These are phyloP conservation scores for Hanseniaspora lindneri DNA, from an alignment of 805 yeast genomes.

Conservation along the genomic window DNA sequence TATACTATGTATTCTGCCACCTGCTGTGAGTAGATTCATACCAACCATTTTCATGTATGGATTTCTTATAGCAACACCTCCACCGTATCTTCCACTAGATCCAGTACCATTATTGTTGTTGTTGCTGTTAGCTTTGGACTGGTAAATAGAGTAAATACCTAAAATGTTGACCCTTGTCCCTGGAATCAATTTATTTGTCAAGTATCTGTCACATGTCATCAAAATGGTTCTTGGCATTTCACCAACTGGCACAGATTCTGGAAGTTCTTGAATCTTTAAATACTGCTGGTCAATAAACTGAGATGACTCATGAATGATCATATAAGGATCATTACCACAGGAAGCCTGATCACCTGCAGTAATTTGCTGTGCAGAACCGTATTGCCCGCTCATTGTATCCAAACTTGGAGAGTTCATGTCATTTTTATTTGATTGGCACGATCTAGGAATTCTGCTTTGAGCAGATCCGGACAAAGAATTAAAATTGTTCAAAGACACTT, in stretches of 20 bases:
- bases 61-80: constrained; percentile 70
- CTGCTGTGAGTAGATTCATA: constrained; percentile 51
- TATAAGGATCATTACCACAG: constrained; percentile 89
- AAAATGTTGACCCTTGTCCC: constrained; percentile 87
- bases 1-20: constrained; percentile 56
- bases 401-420: constrained; percentile 10
- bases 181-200: constrained; percentile 84
- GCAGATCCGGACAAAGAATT: constrained; percentile 26
- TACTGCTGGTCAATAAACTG: constrained; percentile 91
- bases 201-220: constrained; percentile 75
- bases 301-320: constrained; percentile 86
- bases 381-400: constrained; percentile 15
- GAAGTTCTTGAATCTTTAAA: constrained; percentile 88
- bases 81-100: constrained; percentile 25
- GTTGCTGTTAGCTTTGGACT: constrained; percentile 42
- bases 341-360: constrained; percentile 24
- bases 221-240: constrained; percentile 94
- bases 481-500: constrained; percentile 34
- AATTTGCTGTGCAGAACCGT: constrained; percentile 20
- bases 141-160: constrained; percentile 88
- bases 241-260: constrained; percentile 97
- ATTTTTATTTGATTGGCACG: constrained; percentile 25
- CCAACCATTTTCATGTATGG: constrained; percentile 86
- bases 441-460: constrained; percentile 25
- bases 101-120: constrained; percentile 33